Percentiles rank a stretch among this genome's conserved stretches.
phyloP scores from a whole-genome alignment of 129 eudicot genomes.

The Arctium lappa region DNA sequence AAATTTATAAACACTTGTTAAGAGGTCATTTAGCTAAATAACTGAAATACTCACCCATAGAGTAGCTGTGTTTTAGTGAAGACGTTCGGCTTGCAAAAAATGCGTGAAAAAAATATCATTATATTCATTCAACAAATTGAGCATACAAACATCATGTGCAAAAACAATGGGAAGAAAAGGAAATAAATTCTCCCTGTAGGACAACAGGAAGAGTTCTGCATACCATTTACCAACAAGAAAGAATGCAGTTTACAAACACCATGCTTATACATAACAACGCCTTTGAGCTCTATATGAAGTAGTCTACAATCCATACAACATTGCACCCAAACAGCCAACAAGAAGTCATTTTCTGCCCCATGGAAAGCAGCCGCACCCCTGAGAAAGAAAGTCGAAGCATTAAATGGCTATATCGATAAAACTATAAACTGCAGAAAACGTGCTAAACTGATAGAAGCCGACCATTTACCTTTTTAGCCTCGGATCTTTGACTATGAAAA shows the following conservation, averaged over 20 bases:
- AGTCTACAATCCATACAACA: constrained; percentile 13
- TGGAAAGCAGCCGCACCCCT: constrained; percentile 74
- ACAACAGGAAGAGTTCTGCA: constrained; percentile 3
- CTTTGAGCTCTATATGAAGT: constrained; percentile 7
- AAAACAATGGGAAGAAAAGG: constrained; percentile 23
- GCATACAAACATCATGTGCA: constrained; percentile 21
- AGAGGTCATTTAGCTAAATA: neutral
- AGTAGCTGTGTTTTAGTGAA: too few species aligned
- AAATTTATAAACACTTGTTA: too few species aligned
- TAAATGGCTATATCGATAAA: neutral
- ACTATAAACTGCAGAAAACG: neutral
- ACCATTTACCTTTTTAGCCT: constrained; percentile 48
- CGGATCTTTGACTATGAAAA: constrained; percentile 42
- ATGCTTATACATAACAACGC: constrained; percentile 16
- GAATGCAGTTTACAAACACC: constrained; percentile 1
- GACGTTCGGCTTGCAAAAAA: neutral
- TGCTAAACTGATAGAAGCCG: neutral
- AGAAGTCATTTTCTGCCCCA: constrained; percentile 60
- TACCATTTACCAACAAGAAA: constrained; percentile 18
- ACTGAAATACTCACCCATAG: neutral
- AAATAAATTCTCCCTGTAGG: neutral
- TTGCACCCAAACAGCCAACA: neutral
- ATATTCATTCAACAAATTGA: constrained; percentile 12
- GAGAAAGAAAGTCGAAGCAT: constrained; percentile 10
- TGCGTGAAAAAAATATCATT: too few species aligned